A percentile compares a stretch with the other conserved stretches of the same genome.
These are phyloP conservation scores for Cordyceps fumosorosea DNA, from an alignment of 2,329 filamentous ascomycete genomes.

Conservation along the genomic window DNA sequence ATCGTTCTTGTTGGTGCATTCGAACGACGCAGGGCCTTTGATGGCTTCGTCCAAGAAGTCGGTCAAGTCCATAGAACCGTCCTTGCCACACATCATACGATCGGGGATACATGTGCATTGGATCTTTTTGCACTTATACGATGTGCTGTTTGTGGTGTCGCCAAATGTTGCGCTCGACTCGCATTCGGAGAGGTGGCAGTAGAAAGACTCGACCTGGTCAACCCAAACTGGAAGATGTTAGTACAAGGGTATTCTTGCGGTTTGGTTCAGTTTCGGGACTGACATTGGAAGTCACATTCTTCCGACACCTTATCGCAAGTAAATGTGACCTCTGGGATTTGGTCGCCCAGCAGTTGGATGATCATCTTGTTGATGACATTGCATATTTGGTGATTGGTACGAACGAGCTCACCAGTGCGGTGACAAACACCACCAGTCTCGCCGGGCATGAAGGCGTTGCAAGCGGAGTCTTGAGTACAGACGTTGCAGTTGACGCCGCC, in stretches of 20 bases:
- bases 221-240: constrained; percentile 68
- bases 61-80: constrained; percentile 83
- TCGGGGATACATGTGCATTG: constrained; percentile 82
- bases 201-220: constrained; percentile 89
- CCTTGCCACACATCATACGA: constrained; percentile 88
- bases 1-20: constrained; percentile 61
- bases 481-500: constrained; percentile 97
- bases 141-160: constrained; percentile 69
- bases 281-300: constrained; percentile 93
- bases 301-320: constrained; percentile 70
- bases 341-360: constrained; percentile 72
- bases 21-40: constrained; percentile 80
- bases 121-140: constrained; percentile 78
- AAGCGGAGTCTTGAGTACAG: constrained; percentile 76
- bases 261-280: constrained; percentile 22
- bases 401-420: constrained; percentile 80
- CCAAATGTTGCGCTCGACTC: constrained; percentile 62
- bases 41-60: constrained; percentile 82
- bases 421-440: constrained; percentile 84
- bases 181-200: constrained; percentile 82
- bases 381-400: constrained; percentile 96
- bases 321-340: constrained; percentile 91
- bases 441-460: constrained; percentile 80
- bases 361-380: constrained; percentile 97
- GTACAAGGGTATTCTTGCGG: not conserved